Conservation (phyloP, 768 basidiomycete species). For the Naematelia aurantialba region DNA sequence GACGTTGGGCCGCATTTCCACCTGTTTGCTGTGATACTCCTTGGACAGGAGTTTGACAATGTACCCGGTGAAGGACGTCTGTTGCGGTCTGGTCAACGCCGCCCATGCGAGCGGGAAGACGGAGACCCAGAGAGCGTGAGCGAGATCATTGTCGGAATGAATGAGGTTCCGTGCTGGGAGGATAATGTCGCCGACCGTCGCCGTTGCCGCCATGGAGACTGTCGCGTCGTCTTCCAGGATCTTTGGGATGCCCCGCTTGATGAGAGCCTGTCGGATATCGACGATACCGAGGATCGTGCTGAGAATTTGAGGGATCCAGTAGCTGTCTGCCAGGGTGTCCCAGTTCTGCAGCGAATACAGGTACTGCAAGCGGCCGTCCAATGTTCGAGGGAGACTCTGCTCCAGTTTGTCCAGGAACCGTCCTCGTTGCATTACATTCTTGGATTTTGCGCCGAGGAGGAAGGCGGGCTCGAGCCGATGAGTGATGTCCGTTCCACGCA, state of each 20-base stretch:
- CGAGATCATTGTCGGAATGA: conserved; percentile 70
- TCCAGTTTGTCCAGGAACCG: conserved; percentile 88
- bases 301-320: conserved; percentile 89
- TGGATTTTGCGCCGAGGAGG: conserved; percentile 80
- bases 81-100: conserved; percentile 78
- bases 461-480: conserved; percentile 89
- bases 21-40: conserved; percentile 87
- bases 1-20: conserved; percentile 82
- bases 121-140: conserved; percentile 81
- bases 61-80: conserved; percentile 79
- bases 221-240: conserved; percentile 26
- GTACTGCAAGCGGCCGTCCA: conserved; percentile 78
- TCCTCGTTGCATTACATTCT: conserved; percentile 71
- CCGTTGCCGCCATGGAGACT: conserved; percentile 15
- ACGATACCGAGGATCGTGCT: conserved; percentile 81
- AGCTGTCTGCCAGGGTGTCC: conserved; percentile 85
- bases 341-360: conserved; percentile 90
- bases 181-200: conserved; percentile 57
- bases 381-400: conserved; percentile 75
- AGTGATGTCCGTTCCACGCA: conserved; percentile 90
- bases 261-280: conserved; percentile 47
- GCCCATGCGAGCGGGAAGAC: conserved; percentile 83
- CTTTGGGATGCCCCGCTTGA: conserved; percentile 19
- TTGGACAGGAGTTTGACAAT: conserved; percentile 86
- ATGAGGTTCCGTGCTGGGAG: conserved; percentile 76